Base-by-base conservation (phyloP, 345 rosid species). In the Lagerstroemia speciosa region DNA sequence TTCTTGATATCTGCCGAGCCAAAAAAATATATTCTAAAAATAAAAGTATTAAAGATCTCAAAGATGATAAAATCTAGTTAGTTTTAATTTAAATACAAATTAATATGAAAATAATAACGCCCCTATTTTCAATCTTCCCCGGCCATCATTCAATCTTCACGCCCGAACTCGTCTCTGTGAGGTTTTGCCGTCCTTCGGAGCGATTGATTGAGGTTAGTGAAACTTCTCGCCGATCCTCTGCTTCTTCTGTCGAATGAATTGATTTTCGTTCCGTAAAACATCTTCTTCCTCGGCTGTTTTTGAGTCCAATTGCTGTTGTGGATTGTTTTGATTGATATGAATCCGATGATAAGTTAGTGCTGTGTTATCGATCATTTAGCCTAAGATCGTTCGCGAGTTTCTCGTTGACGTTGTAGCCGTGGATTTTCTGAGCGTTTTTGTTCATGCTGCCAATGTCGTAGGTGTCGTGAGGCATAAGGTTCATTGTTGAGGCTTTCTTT, bases 121-220 rank as follows among this genome's bases (percentile, higher is more conserved):
- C 38, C 38, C 38, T 36, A 36, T 36, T 36, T 36, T 9, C 5
- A 5, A 36, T 36, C 7, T 36, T 4, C 38, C 38, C 38, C 38
- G 38, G 8, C 38, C 38, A 9, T 36, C 5, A 41, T 41, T 9
- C 46, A 9, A 8, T 16, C 16, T 41, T 41, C 46, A 41, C 46
- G 46, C 9, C 9, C 46, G 46, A 16, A 41, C 46, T 41, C 46
- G 15, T 41, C 7, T 5, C 16, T 41, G 46, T 14, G 46, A 41
- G 46, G 46, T 41, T 22, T n/a, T 53, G 60, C 30, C 30, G 60
- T 53, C 30, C 60, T n/a, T n/a, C 30, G 6, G 46, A 53, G 29
- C 60, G 60, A 53, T 53, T 30, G 60, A 12, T 53, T 53, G 29
- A 53, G 60, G 60, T 53, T 53, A 6, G 60, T 53, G 60, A n/a